These are phyloP conservation scores for Neonectria magnoliae DNA, from an alignment of 2,329 filamentous ascomycete genomes.

Conservation along the genomic window DNA sequence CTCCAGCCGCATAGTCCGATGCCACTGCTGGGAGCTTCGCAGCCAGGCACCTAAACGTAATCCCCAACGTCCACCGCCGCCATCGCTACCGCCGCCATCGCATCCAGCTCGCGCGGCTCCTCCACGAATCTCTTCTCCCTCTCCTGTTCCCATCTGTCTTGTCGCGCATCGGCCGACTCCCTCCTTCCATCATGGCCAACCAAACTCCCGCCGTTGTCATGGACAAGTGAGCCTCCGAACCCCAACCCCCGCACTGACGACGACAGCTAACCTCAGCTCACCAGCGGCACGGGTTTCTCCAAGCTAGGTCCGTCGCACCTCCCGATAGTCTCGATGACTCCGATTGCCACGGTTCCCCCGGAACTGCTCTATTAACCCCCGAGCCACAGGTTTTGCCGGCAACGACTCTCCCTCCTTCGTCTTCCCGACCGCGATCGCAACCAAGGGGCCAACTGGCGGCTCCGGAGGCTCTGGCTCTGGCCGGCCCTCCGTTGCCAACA, in stretches of 20 bases:
- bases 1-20: constrained; percentile 34
- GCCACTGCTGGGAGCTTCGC: constrained; percentile 39
- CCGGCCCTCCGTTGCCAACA: constrained; percentile 89
- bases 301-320: constrained; percentile 81
- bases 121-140: constrained; percentile 19
- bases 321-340: constrained; percentile 21
- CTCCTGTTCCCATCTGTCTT: constrained; percentile 11
- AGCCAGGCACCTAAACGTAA: constrained; percentile 43
- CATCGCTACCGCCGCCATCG: constrained; percentile 33
- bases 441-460: constrained; percentile 80
- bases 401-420: constrained; percentile 99
- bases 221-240: constrained; percentile 89
- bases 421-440: constrained; percentile 98
- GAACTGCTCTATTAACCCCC: constrained; percentile 39
- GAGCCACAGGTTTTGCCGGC: constrained; percentile 85
- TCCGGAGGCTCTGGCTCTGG: constrained; percentile 83
- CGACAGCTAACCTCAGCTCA: constrained; percentile 47
- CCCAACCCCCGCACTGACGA: constrained; percentile 43
- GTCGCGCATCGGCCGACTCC: constrained; percentile 39
- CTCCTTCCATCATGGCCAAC: constrained; percentile 76
- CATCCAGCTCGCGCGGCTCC: constrained; percentile 32
- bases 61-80: constrained; percentile 38
- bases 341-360: constrained; percentile 1
- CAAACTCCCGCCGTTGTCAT: constrained; percentile 99
- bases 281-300: constrained; percentile 97